These are phyloP conservation scores for Monilinia laxa DNA, from an alignment of 2,329 filamentous ascomycete genomes.

Conservation along the genomic window DNA sequence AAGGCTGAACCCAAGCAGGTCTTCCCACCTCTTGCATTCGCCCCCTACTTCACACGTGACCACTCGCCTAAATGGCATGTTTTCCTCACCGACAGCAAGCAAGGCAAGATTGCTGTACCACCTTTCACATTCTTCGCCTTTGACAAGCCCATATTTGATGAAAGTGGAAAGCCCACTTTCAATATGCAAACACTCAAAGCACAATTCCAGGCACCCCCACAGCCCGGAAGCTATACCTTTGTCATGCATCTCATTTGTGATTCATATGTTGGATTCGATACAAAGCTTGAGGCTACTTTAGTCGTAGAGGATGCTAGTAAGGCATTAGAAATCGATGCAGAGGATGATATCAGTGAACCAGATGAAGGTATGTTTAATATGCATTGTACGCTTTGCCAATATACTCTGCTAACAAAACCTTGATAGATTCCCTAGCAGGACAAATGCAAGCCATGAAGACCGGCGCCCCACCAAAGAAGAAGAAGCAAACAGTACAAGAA, in stretches of 20 bases:
- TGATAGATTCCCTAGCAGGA: conserved; percentile 78
- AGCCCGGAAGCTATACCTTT: conserved; percentile 90
- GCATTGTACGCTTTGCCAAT: background rate
- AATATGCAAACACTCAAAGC: conserved; percentile 96
- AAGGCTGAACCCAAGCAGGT: conserved; percentile 63
- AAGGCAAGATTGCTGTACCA: conserved; percentile 93
- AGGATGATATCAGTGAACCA: conserved; percentile 96
- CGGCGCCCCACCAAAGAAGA: conserved; percentile 59
- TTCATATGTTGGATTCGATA: conserved; percentile 92
- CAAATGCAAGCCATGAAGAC: conserved; percentile 88
- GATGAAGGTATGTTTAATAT: conserved; percentile 76
- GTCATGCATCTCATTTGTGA: conserved; percentile 93
- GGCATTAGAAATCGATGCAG: conserved; percentile 73
- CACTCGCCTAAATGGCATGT: conserved; percentile 90
- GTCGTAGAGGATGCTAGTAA: conserved; percentile 87
- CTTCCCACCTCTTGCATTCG: conserved; percentile 81
- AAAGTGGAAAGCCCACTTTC: conserved; percentile 82
- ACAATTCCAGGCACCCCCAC: conserved; percentile 91
- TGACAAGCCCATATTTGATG: conserved; percentile 82
- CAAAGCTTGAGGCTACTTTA: conserved; percentile 85
- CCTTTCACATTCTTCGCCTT: conserved; percentile 95
- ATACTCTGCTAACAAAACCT: background rate
- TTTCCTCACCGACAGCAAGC: conserved; percentile 90
- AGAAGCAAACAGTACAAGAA: conserved; percentile 58
- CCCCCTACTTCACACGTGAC: conserved; percentile 86